Evolutionary conservation across 768 basidiomycete species (phyloP), one percentile per base, ranked within the genome.

Genomic region (Trametes cingulata): DNA sequence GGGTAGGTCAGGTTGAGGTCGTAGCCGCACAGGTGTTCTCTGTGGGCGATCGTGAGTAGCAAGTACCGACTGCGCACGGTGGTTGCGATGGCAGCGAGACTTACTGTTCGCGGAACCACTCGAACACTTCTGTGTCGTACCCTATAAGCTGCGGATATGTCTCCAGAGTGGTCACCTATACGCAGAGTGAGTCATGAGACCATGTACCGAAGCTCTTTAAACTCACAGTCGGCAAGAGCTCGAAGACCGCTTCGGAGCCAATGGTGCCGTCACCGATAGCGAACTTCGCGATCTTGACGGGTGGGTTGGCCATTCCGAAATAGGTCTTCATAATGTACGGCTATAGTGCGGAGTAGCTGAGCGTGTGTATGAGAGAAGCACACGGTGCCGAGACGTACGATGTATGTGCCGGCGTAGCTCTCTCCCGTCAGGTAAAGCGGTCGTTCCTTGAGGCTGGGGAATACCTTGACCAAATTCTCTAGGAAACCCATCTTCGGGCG

Each of bases 111-210:
- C 81, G 79, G 72, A 90, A 90, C 68, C 88, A 88, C 56, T 84
- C 77, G 67, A 82, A 85, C 6, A 88, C 85, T 5, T 81, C 80
- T 46, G 77, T 76, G 62, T 91, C 85, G 65, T 91, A 91, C 35
- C 82, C 85, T 52, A 91, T 88, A 27, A 91, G 73, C 68, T 90
- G 89, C 1, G 90, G 90, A 67, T 86, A 88, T 4, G 90, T 90
- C 72, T 88, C 82, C 17, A 90, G 70, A 29, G 29, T 51, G 6
- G 50, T 51, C n/a, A 51, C 20, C 35, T 36, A 20, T 37, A 1
- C 20, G 36, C 13, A 33, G 22, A n/a, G 2, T 24, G 20, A 15
- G 13, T 33, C 29, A 56, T 41, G n/a, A 25, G 22, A 55, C 12
- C 13, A 20, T 13, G 17, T 3, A 3, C 12, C 24, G n/a, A 14